Evolutionary conservation across 192 early-diverging fungal genomes (phyloP), one percentile per base, ranked within the genome.

Genomic region (Coemansia sp.): DNA sequence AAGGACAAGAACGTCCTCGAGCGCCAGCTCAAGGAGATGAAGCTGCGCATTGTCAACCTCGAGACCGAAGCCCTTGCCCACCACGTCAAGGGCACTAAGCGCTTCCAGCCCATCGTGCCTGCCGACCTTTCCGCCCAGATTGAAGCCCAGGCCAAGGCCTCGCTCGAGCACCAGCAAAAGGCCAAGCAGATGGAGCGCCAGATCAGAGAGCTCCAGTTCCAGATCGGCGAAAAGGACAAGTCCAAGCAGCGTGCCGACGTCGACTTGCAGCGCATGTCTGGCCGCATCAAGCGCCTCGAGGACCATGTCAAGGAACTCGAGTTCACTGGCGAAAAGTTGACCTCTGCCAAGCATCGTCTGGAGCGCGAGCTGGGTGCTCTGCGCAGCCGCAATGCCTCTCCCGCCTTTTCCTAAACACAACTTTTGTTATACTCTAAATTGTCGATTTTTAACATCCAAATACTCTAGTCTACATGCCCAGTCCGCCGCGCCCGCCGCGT

Each of bases 181-280:
- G 43, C 73, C 34, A 78, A 79, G 54, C 74, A 82, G 77, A 73
- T 83, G 41, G 94, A 97, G 71, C 86, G 94, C 65, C 85, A 89
- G 65, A 88, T 96, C 69, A 87, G 93, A 18, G 93, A 96, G 80
- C 80, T 96, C 63, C 94, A 96, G 79, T 93, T 93, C 83, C 93
- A 96, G 70, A 73, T 97, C 10, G 76, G 82, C 33, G 95, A 97
- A 78, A 84, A 87, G 64, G 93, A 97, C 34, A 94, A 94, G 79
- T 78, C 91, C 54, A 93, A 93, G 78, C 88, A 91, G 55, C 85
- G 90, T 55, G 85, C 87, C 22, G 91, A 93, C 49, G 81, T 91
- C 22, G 93, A 94, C 67, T 78, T 87, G 34, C 85, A 87, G 65
- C 91, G 91, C 62, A 86, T 78, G 73, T 64, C 70, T 18, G 80